Evolutionary conservation across 805 yeast species (phyloP).

Genomic region (Ogataea angusta): DNA sequence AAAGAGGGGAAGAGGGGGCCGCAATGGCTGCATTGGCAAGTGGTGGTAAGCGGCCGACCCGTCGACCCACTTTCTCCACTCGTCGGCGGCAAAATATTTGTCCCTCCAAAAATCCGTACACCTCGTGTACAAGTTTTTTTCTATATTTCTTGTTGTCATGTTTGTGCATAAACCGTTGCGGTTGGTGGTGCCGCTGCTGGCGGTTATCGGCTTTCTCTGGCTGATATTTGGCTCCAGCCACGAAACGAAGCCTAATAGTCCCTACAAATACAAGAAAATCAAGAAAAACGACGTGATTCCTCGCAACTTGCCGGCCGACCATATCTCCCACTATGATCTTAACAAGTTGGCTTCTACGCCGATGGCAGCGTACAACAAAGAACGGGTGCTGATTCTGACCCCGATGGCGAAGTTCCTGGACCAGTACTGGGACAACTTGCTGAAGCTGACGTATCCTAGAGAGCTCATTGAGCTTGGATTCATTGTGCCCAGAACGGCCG

Average conservation of each 20-base stretch:
- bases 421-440: conserved; percentile 83
- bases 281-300: conserved; percentile 47
- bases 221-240: conserved; percentile 37
- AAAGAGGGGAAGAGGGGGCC: neutral
- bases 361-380: conserved; percentile 69
- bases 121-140: neutral
- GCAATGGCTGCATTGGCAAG: neutral
- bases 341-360: conserved; percentile 72
- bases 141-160: conserved; percentile 7
- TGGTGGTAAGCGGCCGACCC: neutral
- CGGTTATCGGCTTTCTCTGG: conserved; percentile 40
- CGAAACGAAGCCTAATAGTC: conserved; percentile 23
- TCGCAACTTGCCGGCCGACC: conserved; percentile 63
- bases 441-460: conserved; percentile 77
- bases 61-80: neutral
- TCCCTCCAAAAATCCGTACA: neutral
- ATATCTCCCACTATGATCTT: conserved; percentile 79
- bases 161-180: conserved; percentile 44
- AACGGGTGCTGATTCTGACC: conserved; percentile 79
- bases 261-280: conserved; percentile 42
- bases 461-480: conserved; percentile 84
- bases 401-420: conserved; percentile 87
- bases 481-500: conserved; percentile 76
- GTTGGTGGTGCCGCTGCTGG: conserved; percentile 44
- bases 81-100: neutral